A percentile compares a stretch with the other conserved stretches of the same genome.
These are phyloP conservation scores for Pogostemon cablin DNA, from an alignment of 257 asterid species.

Conservation along the genomic window DNA sequence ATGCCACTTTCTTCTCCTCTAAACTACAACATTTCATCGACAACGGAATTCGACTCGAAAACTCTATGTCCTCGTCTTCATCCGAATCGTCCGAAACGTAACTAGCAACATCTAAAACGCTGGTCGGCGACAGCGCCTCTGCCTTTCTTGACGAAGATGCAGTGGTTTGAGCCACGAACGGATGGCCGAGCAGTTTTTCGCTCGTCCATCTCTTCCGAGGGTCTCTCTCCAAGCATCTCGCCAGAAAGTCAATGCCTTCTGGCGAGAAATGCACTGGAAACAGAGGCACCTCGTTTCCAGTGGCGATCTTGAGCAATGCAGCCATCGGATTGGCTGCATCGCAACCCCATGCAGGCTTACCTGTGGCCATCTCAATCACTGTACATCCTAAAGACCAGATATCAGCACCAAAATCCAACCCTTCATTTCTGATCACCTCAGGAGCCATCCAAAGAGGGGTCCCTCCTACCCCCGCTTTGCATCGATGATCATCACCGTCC, in stretches of 20 bases:
- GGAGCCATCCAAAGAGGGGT: conserved; percentile 83
- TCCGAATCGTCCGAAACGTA: conserved; percentile 34
- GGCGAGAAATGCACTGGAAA: conserved; percentile 49
- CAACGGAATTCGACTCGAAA: conserved; percentile 28
- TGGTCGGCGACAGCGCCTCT: conserved; percentile 45
- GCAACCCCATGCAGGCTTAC: conserved; percentile 52
- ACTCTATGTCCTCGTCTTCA: conserved; percentile 27
- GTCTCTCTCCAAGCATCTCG: conserved; percentile 51
- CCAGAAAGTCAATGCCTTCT: conserved; percentile 56
- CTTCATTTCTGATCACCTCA: conserved; percentile 48
- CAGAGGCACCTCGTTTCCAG: conserved; percentile 43
- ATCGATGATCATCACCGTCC: background rate
- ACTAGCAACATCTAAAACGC: conserved; percentile 43
- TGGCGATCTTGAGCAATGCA: conserved; percentile 44
- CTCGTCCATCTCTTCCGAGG: conserved; percentile 50
- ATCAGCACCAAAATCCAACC: conserved; percentile 44
- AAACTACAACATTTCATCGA: conserved; percentile 27
- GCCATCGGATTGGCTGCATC: conserved; percentile 41
- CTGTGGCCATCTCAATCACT: conserved; percentile 69
- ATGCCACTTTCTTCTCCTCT: conserved; percentile 24
- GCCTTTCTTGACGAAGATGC: background rate
- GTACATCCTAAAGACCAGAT: conserved; percentile 77
- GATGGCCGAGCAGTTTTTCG: conserved; percentile 47
- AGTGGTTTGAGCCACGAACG: conserved; percentile 31
- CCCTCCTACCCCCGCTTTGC: conserved; percentile 42